Conservation (phyloP, 305 asterid genomes). For the Fraxinus velutina region DNA sequence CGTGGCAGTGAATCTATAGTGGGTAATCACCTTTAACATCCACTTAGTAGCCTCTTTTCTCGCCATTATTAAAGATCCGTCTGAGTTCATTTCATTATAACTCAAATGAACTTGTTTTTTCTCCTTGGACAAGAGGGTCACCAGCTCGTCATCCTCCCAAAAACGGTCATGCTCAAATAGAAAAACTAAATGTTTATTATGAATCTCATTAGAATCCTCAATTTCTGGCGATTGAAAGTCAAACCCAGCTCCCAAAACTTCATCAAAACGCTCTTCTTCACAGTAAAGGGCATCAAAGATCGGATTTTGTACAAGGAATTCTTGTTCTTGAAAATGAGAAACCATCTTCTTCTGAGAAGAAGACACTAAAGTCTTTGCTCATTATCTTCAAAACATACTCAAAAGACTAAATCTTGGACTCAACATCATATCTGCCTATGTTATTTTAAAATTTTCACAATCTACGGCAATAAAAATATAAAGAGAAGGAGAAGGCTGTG, state of each 20-base stretch:
- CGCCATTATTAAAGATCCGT: neutral
- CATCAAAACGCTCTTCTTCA: constrained; percentile 63
- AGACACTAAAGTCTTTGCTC: constrained; percentile 50
- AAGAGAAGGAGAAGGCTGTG: constrained; percentile 3
- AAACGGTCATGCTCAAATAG: constrained; percentile 53
- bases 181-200: constrained; percentile 34
- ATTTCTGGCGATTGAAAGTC: constrained; percentile 30
- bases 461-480: constrained; percentile 18
- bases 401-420: constrained; percentile 49
- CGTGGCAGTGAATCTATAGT: neutral
- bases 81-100: neutral
- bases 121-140: constrained; percentile 53
- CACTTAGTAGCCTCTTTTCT: constrained; percentile 9
- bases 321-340: constrained; percentile 37
- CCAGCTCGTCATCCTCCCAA: constrained; percentile 83
- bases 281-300: constrained; percentile 69
- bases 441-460: neutral
- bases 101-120: constrained; percentile 30
- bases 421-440: constrained; percentile 44
- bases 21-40: neutral
- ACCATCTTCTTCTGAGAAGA: constrained; percentile 66
- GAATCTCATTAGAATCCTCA: constrained; percentile 33
- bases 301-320: constrained; percentile 45
- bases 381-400: constrained; percentile 51
- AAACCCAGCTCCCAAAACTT: constrained; percentile 32